Evolutionary conservation across 1,284 basidiomycete species (phyloP).

Genomic region (Marasmius oreades): DNA sequence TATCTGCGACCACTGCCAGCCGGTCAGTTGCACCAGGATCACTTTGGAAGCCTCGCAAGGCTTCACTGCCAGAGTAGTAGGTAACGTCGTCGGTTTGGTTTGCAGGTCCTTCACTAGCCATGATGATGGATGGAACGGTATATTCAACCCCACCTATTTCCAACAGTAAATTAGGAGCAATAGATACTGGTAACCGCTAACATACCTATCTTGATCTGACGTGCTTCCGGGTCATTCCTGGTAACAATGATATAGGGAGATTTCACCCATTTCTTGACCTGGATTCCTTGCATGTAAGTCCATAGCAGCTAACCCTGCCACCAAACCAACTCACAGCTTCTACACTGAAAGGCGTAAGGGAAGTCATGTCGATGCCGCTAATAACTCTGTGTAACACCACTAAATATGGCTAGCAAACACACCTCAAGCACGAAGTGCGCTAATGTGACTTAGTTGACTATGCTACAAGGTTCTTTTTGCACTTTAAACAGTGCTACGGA

Average conservation of each 20-base stretch:
- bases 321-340: neutral
- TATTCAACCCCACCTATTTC: neutral
- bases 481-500: no score
- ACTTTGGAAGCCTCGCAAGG: neutral
- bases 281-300: neutral
- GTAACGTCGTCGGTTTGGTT: neutral
- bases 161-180: neutral
- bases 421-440: no score
- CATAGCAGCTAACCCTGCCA: no score
- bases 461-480: no score
- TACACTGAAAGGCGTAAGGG: constrained; percentile 1
- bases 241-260: neutral
- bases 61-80: neutral
- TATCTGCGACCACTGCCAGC: neutral
- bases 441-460: no score
- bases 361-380: constrained; percentile 4
- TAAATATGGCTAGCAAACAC: no score
- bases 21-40: neutral
- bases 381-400: no score
- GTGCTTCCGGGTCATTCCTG: neutral
- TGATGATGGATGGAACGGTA: neutral
- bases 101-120: neutral
- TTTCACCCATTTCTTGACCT: neutral
- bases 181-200: neutral
- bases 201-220: neutral